Evolutionary conservation across 106 monocot genomes (phyloP).

Genomic region (Dioscorea alata): DNA sequence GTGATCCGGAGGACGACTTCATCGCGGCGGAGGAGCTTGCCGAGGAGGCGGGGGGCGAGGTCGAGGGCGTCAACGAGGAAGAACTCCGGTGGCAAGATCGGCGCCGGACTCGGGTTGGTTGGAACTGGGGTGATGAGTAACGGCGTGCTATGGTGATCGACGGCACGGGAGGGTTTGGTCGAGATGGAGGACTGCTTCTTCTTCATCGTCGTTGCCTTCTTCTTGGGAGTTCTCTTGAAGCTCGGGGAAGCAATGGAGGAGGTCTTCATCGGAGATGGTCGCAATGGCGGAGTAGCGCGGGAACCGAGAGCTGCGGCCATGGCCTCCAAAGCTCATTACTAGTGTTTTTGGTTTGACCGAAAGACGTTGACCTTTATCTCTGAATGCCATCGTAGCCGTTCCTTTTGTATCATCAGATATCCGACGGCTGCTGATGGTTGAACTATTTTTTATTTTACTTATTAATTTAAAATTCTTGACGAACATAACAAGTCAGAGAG

Average conservation of each 20-base stretch:
- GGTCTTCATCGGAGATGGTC: not conserved
- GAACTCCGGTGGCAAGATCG: slow-evolving; percentile 41
- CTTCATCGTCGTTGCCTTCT: not conserved
- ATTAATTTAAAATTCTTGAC: too few relatives aligned
- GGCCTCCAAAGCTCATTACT: too few relatives aligned
- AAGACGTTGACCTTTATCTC: too few relatives aligned
- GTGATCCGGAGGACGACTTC: slow-evolving; percentile 70
- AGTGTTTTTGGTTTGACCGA: too few relatives aligned
- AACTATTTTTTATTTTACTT: too few relatives aligned
- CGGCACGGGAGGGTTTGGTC: not conserved
- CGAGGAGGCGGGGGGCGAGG: slow-evolving; percentile 71
- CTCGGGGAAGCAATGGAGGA: slow-evolving; percentile 4
- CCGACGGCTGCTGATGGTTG: too few relatives aligned
- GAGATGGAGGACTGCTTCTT: not conserved
- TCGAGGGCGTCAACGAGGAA: slow-evolving; percentile 55
- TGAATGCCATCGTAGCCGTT: too few relatives aligned
- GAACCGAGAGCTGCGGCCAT: too few relatives aligned
- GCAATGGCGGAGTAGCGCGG: too few relatives aligned
- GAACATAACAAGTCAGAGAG: too few relatives aligned
- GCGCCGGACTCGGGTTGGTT: not conserved
- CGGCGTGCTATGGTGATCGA: not conserved
- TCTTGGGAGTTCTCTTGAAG: slow-evolving; percentile 33
- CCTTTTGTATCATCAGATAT: too few relatives aligned
- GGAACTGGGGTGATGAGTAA: too few relatives aligned
- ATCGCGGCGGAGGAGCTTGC: slow-evolving; percentile 67